Conservation (phyloP, 768 basidiomycete genomes). For the Panaeolus cyanescens region DNA sequence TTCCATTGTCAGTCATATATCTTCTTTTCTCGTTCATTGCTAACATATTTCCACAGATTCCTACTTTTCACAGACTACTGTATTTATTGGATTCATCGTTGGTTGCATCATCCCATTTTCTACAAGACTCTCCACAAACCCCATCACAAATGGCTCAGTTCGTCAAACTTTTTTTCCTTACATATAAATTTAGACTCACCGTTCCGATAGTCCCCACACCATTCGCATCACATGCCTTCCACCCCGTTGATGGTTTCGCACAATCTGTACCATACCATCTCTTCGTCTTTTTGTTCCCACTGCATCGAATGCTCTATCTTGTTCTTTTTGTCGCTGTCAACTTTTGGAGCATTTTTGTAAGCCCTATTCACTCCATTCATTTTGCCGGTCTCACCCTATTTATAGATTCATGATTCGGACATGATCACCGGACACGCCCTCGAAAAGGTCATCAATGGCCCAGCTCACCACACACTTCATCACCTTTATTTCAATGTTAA, state of each 20-base stretch:
- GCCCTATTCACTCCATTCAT: conserved; percentile 18
- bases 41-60: conserved; percentile 24
- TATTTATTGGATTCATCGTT: conserved; percentile 97
- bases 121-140: conserved; percentile 97
- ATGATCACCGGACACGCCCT: conserved; percentile 93
- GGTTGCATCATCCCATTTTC: conserved; percentile 78
- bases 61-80: conserved; percentile 73
- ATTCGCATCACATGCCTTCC: conserved; percentile 97
- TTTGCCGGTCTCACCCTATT: neutral
- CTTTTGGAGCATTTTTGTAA: conserved; percentile 88
- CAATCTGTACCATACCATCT: conserved; percentile 96
- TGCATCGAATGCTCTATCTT: conserved; percentile 85
- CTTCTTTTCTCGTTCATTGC: conserved; percentile 3
- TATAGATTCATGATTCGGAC: conserved; percentile 96
- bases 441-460: conserved; percentile 94
- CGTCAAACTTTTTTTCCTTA: conserved; percentile 31
- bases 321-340: conserved; percentile 90
- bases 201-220: conserved; percentile 83
- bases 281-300: conserved; percentile 87
- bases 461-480: conserved; percentile 96
- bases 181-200: neutral
- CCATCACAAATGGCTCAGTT: conserved; percentile 98
- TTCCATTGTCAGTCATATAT: conserved; percentile 57
- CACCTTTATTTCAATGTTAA: conserved; percentile 97
- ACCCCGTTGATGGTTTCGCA: conserved; percentile 90